Conservation (phyloP, 208 protist genomes). For the Leishmania arabica region DNA sequence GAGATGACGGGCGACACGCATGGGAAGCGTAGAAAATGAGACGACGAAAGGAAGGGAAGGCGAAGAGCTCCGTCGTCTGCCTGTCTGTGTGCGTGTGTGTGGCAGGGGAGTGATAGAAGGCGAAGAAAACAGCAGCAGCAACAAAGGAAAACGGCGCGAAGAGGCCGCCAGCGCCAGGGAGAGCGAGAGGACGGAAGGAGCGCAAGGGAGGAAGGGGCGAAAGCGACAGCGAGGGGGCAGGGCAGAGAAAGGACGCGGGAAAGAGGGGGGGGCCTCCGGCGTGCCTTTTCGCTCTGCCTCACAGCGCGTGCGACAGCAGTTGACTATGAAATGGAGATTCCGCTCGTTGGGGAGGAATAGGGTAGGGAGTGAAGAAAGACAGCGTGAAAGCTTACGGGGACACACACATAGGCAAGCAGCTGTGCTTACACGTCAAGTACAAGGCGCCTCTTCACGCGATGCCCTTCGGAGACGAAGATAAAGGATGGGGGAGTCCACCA, state of each 20-base stretch:
- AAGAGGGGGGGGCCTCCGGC: background rate
- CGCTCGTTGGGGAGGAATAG: background rate
- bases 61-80: background rate
- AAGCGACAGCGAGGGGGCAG: background rate
- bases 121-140: background rate
- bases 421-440: background rate
- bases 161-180: background rate
- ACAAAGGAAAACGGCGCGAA: background rate
- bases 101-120: background rate
- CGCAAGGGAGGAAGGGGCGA: background rate
- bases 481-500: background rate
- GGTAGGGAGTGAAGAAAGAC: background rate
- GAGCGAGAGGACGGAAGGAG: background rate
- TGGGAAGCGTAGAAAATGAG: background rate
- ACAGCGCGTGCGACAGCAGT: background rate
- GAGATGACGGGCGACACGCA: background rate
- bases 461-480: background rate
- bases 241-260: background rate
- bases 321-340: background rate
- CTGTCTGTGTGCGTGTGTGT: background rate
- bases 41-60: background rate
- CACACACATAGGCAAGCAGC: background rate
- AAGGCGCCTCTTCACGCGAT: background rate
- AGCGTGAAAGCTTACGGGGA: background rate
- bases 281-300: background rate